Percentiles rank a stretch among this genome's conserved stretches.
Conservation (phyloP, 306 rosid species). For the Inga oerstediana region DNA sequence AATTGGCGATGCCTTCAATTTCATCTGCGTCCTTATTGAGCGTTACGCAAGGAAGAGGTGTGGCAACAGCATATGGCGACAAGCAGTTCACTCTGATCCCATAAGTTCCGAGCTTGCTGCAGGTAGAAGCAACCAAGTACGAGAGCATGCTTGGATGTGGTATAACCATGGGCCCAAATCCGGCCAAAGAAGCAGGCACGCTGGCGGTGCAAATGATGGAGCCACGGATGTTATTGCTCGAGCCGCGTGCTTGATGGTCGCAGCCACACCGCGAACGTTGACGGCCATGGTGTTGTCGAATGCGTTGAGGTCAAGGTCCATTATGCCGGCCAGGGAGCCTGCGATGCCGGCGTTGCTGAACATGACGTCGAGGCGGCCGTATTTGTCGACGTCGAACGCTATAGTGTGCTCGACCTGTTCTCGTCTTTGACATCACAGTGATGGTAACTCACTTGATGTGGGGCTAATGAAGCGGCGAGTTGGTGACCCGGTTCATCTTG, state of each 20-base stretch:
- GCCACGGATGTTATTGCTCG: constrained; percentile 59
- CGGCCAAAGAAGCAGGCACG: constrained; percentile 57
- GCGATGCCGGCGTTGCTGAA: constrained; percentile 73
- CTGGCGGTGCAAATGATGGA: constrained; percentile 80
- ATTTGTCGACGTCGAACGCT: constrained; percentile 45
- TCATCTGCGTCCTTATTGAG: constrained; percentile 15
- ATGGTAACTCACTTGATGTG: constrained; percentile 46
- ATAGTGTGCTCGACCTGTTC: constrained; percentile 64
- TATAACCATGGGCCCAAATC: constrained; percentile 38
- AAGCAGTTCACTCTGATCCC: constrained; percentile 64
- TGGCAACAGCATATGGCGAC: constrained; percentile 59
- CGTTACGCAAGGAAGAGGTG: constrained; percentile 47
- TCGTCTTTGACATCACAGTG: constrained; percentile 80
- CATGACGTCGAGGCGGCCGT: constrained; percentile 61
- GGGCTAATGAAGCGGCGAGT: constrained; percentile 49
- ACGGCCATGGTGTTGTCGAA: constrained; percentile 60
- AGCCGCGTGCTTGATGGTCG: constrained; percentile 64
- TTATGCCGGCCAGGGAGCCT: constrained; percentile 52
- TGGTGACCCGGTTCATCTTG: constrained; percentile 63
- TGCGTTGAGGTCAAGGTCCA: constrained; percentile 54
- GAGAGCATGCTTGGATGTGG: constrained; percentile 44
- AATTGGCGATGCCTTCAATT: not conserved
- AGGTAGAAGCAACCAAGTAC: constrained; percentile 47
- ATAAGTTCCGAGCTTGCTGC: constrained; percentile 18
- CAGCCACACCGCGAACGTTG: constrained; percentile 58